phyloP scores from a whole-genome alignment of 164 flowering plant genomes.

The Platanus orientalis region DNA sequence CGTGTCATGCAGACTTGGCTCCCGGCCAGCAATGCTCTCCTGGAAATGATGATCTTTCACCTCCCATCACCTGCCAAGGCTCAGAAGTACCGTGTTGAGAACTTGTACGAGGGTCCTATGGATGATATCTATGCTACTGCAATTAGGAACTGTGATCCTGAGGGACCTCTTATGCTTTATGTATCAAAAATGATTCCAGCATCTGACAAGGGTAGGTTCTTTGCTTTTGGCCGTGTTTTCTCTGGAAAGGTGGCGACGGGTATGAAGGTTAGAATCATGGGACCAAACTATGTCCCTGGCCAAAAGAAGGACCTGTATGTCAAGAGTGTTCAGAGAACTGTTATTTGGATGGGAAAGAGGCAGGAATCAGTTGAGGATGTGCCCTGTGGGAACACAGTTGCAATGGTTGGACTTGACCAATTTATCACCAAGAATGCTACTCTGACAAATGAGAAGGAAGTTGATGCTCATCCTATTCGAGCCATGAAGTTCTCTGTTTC shows the following conservation, averaged over 20 bases:
- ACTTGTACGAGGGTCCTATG: conserved; percentile 29
- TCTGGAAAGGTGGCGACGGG: conserved; percentile 29
- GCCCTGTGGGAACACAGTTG: conserved; percentile 23
- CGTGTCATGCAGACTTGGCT: conserved; percentile 33
- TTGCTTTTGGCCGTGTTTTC: conserved; percentile 34
- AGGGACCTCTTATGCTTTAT: conserved; percentile 33
- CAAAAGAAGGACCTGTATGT: conserved; percentile 29
- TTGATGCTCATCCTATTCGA: conserved; percentile 19
- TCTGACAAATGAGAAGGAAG: background rate
- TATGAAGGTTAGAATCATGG: conserved; percentile 32
- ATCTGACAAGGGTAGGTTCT: conserved; percentile 32
- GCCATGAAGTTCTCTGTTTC: conserved; percentile 26
- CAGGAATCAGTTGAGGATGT: conserved; percentile 13
- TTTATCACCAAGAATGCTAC: conserved; percentile 17
- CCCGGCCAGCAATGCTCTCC: conserved; percentile 26
- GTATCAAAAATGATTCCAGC: conserved; percentile 38
- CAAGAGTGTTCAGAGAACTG: conserved; percentile 12
- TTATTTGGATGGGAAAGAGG: conserved; percentile 1
- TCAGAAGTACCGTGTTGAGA: conserved; percentile 28
- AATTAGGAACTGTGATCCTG: conserved; percentile 32
- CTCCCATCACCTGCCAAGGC: conserved; percentile 26
- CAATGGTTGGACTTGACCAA: conserved; percentile 21
- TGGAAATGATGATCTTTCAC: conserved; percentile 33
- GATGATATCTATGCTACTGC: conserved; percentile 31
- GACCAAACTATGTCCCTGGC: conserved; percentile 27